These are phyloP conservation scores for Paramyrothecium roridum DNA, from an alignment of 2,329 filamentous ascomycete genomes.

Conservation along the genomic window DNA sequence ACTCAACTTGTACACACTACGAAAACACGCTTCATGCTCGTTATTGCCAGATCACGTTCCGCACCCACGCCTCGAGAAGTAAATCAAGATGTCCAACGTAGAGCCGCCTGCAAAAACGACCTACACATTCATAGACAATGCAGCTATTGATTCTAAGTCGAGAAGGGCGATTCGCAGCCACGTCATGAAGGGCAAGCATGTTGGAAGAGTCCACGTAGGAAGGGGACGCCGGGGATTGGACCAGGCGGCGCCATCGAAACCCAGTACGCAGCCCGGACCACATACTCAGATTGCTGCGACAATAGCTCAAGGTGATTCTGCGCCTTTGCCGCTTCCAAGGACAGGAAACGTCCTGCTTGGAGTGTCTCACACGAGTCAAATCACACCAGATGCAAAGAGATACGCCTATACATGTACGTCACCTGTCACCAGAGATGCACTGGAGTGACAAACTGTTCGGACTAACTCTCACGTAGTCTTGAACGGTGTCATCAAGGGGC, in stretches of 20 bases:
- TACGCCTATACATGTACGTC: not conserved
- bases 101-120: not conserved
- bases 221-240: not conserved
- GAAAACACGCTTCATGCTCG: too few relatives aligned
- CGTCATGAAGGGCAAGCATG: conserved; percentile 12
- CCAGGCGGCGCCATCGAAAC: too few relatives aligned
- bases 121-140: conserved; percentile 6
- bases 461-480: not conserved
- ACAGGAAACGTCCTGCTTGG: not conserved
- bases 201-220: not conserved
- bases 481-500: not conserved
- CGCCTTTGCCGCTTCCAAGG: not conserved
- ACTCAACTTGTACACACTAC: too few relatives aligned
- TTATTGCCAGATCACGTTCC: too few relatives aligned
- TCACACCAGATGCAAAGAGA: not conserved
- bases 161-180: conserved; percentile 9
- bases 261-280: not conserved
- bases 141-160: conserved; percentile 5
- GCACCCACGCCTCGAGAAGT: too few relatives aligned
- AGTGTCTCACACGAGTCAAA: not conserved
- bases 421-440: not conserved
- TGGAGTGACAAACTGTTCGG: too few relatives aligned
- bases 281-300: not conserved
- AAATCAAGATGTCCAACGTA: not conserved
- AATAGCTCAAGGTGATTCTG: not conserved